These are phyloP conservation scores for Tylopilus sp. DNA, from an alignment of 768 basidiomycete genomes.

Conservation along the genomic window DNA sequence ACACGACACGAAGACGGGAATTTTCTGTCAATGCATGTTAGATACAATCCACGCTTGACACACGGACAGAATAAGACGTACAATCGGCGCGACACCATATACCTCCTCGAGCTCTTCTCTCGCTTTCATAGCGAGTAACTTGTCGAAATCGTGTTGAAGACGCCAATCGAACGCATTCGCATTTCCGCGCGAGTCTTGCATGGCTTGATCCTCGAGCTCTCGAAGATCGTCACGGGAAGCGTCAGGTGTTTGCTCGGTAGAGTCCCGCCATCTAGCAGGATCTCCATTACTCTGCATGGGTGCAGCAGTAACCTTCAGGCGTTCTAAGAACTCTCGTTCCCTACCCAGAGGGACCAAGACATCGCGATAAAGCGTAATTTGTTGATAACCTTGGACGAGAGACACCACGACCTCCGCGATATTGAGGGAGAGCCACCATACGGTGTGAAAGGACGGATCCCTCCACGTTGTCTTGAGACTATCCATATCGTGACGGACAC, in stretches of 20 bases:
- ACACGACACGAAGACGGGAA: slow-evolving; percentile 76
- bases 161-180: slow-evolving; percentile 31
- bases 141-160: slow-evolving; percentile 65
- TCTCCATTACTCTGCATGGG: slow-evolving; percentile 9
- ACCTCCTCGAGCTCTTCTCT: slow-evolving; percentile 77
- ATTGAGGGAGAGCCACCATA: slow-evolving; percentile 78
- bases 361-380: slow-evolving; percentile 63
- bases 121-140: slow-evolving; percentile 57
- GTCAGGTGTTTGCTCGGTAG: slow-evolving; percentile 5
- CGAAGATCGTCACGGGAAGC: slow-evolving; percentile 16
- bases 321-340: slow-evolving; percentile 38
- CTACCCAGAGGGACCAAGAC: slow-evolving; percentile 52
- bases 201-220: slow-evolving; percentile 19
- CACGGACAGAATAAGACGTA: slow-evolving; percentile 37
- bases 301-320: slow-evolving; percentile 16
- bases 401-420: slow-evolving; percentile 62
- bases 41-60: neutral
- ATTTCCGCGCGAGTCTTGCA: neutral
- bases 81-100: slow-evolving; percentile 77
- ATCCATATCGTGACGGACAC: slow-evolving; percentile 43
- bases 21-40: slow-evolving; percentile 43
- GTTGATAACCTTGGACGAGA: slow-evolving; percentile 68
- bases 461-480: slow-evolving; percentile 48
- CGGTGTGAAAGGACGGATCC: slow-evolving; percentile 55
- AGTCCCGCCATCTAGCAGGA: slow-evolving; percentile 6